Base-by-base conservation (phyloP, 495 filamentous ascomycete genomes). In the Aspergillus cavernicola region DNA sequence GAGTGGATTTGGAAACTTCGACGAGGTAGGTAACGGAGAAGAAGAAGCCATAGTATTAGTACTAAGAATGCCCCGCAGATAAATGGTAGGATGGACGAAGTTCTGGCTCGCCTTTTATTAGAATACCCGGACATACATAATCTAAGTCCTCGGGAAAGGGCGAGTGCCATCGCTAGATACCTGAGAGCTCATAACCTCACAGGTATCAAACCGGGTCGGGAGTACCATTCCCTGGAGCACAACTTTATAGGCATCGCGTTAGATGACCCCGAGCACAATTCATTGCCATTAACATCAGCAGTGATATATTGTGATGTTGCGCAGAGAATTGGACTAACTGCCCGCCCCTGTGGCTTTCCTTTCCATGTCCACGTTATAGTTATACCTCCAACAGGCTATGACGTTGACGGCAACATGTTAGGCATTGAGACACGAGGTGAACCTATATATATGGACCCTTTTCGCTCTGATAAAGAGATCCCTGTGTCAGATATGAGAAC, bases 401-500 rank as follows among this genome's bases (percentile, higher is more conserved):
- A 85, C 28, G 76, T 92, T 38, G 80, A 90, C 50, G 85, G 84
- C 67, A 64, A 81, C 73, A 31, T 73, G 62, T 46, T 80, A 61
- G 49, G 69, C 58, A 50, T 52, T 72, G 42, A 71, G 66, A 39
- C 62, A n/a, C 59, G 65, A 33, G 68, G 69, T 11, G 67, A 79
- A 45, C 74, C 72, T 8, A 89, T 95, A 79, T 95, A 89, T 66
- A 72, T 96, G 53, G 90, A 97, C 60, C 92, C 91, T 1, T 96
- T 87, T 64, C 78, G 83, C 41, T 85, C 82, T 13, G 77, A 83
- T 31, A 62, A 75, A 7, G 90, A 95, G 68, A 80, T 88, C 0
- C 73, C 79, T 0, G 60, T 82, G 3, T 66, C 70, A 3, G 75
- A 80, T 50, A 72, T 96, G 20, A 70, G 79, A 51, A 67, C 61